Evolutionary conservation across 345 rosid genomes (phyloP), one percentile per base, ranked within the genome.

Genomic region (Moringa oleifera): DNA sequence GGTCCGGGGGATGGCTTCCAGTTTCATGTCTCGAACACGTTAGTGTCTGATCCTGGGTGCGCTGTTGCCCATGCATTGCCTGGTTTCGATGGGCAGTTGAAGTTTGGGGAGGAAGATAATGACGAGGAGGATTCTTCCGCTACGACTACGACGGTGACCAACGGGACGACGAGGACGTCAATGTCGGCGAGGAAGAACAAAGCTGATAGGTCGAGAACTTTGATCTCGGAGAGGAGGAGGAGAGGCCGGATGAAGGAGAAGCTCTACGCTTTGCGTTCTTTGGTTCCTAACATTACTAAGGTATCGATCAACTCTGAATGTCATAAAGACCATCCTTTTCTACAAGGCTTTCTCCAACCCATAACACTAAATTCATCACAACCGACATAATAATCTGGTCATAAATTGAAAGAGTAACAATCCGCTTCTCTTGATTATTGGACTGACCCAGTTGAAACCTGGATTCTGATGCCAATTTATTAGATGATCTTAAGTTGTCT

Each of bases 261-360:
- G 81, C 98, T 92, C 57, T 87, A 87, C 49, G 83, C 85, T 2
- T 73, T 92, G 77, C 84, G 98, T 54, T 79, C 98, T 7, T 70
- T 92, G 62, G 98, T 92, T 68, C 98, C 98, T 7, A 85, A 87
- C 81, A 89, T 92, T 59, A 87, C 96, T 18, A 89, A 92, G 95
- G 96, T 87, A 80, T 8, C 3, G 5, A 28, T 8, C 33, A 28
- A 28, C 33, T 28, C 8, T 8, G 33, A 28, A 28, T 28, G n/a
- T n/a, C n/a, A n/a, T n/a, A n/a, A n/a, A n/a, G n/a, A n/a, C n/a
- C n/a, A n/a, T n/a, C n/a, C n/a, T n/a, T n/a, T n/a, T n/a, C n/a
- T n/a, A n/a, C n/a, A n/a, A n/a, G n/a, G n/a, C n/a, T n/a, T n/a
- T n/a, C n/a, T n/a, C n/a, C n/a, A n/a, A n/a, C n/a, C n/a, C n/a